Conservation (phyloP, 768 basidiomycete genomes). For the Lentinula lateritia region DNA sequence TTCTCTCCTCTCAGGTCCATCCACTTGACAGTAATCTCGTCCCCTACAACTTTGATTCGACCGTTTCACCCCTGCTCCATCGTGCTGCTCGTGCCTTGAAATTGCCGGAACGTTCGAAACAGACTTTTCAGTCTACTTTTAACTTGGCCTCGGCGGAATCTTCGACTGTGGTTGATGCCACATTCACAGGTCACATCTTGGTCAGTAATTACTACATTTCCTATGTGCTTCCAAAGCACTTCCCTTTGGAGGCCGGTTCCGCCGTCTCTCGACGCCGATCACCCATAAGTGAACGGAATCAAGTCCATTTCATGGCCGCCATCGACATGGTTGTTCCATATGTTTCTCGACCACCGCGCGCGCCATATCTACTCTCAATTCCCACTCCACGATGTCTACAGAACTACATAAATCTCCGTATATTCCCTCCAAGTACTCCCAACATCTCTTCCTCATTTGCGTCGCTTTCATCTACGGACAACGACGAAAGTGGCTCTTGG, state of each 20-base stretch:
- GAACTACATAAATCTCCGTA: constrained; percentile 68
- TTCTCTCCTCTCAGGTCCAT: constrained; percentile 68
- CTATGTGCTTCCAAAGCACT: constrained; percentile 68
- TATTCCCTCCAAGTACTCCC: constrained; percentile 56
- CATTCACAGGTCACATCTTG: constrained; percentile 70
- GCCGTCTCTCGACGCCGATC: constrained; percentile 31
- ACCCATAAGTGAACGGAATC: constrained; percentile 56
- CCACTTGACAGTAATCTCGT: constrained; percentile 66
- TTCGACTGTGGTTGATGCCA: constrained; percentile 49
- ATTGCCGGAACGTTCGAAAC: constrained; percentile 52
- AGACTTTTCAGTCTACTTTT: constrained; percentile 57
- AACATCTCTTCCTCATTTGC: constrained; percentile 52
- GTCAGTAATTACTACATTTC: constrained; percentile 75
- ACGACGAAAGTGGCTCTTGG: constrained; percentile 64
- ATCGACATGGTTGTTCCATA: constrained; percentile 75
- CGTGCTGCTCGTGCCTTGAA: constrained; percentile 67
- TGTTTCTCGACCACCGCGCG: constrained; percentile 57
- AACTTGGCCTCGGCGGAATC: constrained; percentile 29
- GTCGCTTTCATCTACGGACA: constrained; percentile 68
- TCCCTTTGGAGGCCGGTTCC: constrained; percentile 32
- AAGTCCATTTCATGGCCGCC: constrained; percentile 74
- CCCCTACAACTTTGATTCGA: constrained; percentile 71
- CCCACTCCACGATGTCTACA: constrained; percentile 75
- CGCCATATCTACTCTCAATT: constrained; percentile 73
- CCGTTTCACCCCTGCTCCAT: constrained; percentile 56